phyloP scores from a whole-genome alignment of 345 rosid genomes.

The Cardamine resedifolia region DNA sequence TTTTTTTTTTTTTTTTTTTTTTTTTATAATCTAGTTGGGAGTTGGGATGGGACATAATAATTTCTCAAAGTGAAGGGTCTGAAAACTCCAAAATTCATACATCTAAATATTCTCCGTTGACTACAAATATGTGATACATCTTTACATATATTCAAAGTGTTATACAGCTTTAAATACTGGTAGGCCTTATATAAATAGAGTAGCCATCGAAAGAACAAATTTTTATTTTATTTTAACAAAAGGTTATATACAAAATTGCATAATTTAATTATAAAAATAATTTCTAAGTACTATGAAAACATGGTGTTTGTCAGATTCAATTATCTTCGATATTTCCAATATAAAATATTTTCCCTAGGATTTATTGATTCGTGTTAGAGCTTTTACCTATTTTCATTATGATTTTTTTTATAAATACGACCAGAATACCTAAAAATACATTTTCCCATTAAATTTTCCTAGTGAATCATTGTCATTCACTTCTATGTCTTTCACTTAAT shows the following conservation, averaged over 20 bases:
- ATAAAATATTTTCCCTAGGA: neutral
- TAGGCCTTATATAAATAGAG: neutral
- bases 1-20: no score
- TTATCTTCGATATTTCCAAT: neutral
- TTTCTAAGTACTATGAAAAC: no score
- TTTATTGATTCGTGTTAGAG: neutral
- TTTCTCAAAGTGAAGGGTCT: neutral
- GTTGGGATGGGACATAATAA: slow-evolving; percentile 3
- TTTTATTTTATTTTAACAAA: no score
- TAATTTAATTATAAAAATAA: no score
- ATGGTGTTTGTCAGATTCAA: no score
- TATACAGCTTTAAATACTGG: neutral
- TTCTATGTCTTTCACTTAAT: neutral
- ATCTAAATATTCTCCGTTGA: neutral
- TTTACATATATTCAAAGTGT: neutral
- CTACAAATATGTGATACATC: neutral
- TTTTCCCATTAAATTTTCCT: no score
- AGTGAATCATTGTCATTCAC: neutral
- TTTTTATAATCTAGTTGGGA: neutral
- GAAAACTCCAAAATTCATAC: neutral
- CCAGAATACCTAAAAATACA: neutral
- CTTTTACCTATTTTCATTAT: neutral
- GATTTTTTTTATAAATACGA: no score
- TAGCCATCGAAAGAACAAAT: neutral
- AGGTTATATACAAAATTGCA: neutral